Evolutionary conservation across 352 stramenopile species (phyloP), one percentile per base, ranked within the genome.

Genomic region (Pythium monospermum): DNA sequence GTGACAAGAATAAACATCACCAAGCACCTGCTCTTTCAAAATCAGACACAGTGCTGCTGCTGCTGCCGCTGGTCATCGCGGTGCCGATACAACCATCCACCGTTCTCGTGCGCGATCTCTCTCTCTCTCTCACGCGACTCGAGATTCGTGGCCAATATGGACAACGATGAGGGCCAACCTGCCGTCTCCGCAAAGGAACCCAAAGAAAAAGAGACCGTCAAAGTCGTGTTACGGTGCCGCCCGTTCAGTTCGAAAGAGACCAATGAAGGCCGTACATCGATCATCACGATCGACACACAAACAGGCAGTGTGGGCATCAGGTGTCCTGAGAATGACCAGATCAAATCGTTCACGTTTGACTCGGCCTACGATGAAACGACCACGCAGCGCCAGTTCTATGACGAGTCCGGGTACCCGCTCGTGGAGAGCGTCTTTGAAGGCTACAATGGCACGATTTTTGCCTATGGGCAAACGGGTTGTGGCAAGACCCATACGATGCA

Each of bases 361-460:
- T 84, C 77, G 19, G 85, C 94, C n/a, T 96, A 94, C 44, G 87
- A 94, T 41, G 82, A 94, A 61, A 83, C 56, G 48, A 92, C 74
- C 15, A 89, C 82, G 15, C 78, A 92, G 55, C 76, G 75, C 6
- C 77, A 89, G 69, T 90, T 92, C 68, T 93, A 93, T 65, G 80
- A 92, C 45, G 83, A 94, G 43, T 84, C 83, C 6, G 85, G 71
- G 18, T 92, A 89, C 53, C 83, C 83, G 18, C 68, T 96, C 11
- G 83, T 96, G 5, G 87, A 96, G 48, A 95, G 82, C 57, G 89
- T 96, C 44, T 89, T 96, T 41, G 78, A 92, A 43, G 87, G 87
- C 33, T 96, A 93, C 61, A 96, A 96, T 45, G 87, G 87, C 41
- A 96, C 87, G 6, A 95, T 96, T 44, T 96, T 96, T 61, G 85